A percentile compares a stretch with the other conserved stretches of the same genome.
Conservation (phyloP, 768 basidiomycete genomes). For the Mycena belliarum region DNA sequence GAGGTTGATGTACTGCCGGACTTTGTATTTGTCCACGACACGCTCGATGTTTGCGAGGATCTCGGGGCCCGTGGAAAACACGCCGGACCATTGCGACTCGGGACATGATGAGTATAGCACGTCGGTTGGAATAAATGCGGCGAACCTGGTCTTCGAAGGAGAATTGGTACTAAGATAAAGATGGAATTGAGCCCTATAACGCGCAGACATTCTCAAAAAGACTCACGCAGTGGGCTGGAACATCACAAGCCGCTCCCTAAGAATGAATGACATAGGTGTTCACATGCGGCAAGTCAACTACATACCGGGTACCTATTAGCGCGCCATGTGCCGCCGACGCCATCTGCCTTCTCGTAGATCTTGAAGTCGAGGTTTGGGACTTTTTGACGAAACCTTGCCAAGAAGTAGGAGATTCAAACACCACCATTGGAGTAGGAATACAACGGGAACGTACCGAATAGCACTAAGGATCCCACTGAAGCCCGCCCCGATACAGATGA, state of each 20-base stretch:
- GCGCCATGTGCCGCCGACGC: constrained; percentile 9
- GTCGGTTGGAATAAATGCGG: too few relatives aligned
- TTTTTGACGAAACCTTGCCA: constrained; percentile 1
- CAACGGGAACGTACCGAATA: constrained; percentile 1
- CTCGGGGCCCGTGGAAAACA: constrained; percentile 12
- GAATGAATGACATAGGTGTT: not conserved
- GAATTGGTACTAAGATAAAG: constrained; percentile 7
- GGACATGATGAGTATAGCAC: too few relatives aligned
- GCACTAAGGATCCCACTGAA: constrained; percentile 12
- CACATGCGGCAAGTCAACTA: not conserved
- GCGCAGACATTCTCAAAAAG: not conserved
- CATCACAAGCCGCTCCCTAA: constrained; percentile 11
- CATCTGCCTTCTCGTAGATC: constrained; percentile 15
- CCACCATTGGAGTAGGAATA: not conserved
- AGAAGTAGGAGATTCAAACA: not conserved
- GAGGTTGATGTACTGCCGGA: constrained; percentile 10
- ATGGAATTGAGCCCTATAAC: not conserved
- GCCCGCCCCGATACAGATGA: constrained; percentile 14
- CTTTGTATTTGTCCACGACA: constrained; percentile 11
- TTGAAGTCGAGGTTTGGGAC: constrained; percentile 11
- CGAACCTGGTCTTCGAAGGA: constrained; percentile 7
- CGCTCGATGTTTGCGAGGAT: constrained; percentile 11
- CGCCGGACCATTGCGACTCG: constrained; percentile 10
- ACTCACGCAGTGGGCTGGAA: constrained; percentile 8
- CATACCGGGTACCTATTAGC: constrained; percentile 8